phyloP scores from a whole-genome alignment of 2,329 filamentous ascomycete genomes.

The Epichloe elymi region DNA sequence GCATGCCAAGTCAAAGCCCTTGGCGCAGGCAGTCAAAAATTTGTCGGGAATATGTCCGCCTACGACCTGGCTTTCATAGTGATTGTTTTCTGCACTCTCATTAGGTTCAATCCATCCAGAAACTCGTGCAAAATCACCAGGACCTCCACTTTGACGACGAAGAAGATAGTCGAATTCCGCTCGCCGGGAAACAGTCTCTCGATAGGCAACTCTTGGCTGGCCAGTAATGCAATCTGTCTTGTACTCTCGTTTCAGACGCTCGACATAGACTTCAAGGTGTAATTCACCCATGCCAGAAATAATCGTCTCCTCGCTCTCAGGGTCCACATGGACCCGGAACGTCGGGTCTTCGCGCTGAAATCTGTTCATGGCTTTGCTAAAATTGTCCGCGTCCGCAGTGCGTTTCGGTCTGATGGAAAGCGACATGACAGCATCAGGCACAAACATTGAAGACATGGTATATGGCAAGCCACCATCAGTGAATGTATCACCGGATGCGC shows the following conservation, averaged over 20 bases:
- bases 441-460: slow-evolving; percentile 96
- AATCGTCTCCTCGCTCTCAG: slow-evolving; percentile 89
- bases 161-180: slow-evolving; percentile 86
- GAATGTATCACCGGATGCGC: slow-evolving; percentile 94
- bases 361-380: slow-evolving; percentile 96
- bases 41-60: slow-evolving; percentile 92
- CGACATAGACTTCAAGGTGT: slow-evolving; percentile 93
- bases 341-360: slow-evolving; percentile 98
- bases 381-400: slow-evolving; percentile 81
- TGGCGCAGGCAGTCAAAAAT: slow-evolving; percentile 85
- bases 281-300: slow-evolving; percentile 98
- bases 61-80: slow-evolving; percentile 75
- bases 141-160: slow-evolving; percentile 90
- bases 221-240: slow-evolving; percentile 92
- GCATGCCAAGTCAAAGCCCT: slow-evolving; percentile 77
- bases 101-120: slow-evolving; percentile 85
- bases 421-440: slow-evolving; percentile 95
- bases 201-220: slow-evolving; percentile 91
- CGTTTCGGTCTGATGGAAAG: slow-evolving; percentile 95
- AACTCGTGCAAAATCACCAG: slow-evolving; percentile 90
- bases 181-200: slow-evolving; percentile 73
- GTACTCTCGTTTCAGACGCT: slow-evolving; percentile 94
- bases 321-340: slow-evolving; percentile 86
- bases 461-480: slow-evolving; percentile 88
- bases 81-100: slow-evolving; percentile 56